Percentiles rank a stretch among this genome's conserved stretches.
Evolutionary conservation across 116 monocot species (phyloP).

Genomic region (Iris pallida): DNA sequence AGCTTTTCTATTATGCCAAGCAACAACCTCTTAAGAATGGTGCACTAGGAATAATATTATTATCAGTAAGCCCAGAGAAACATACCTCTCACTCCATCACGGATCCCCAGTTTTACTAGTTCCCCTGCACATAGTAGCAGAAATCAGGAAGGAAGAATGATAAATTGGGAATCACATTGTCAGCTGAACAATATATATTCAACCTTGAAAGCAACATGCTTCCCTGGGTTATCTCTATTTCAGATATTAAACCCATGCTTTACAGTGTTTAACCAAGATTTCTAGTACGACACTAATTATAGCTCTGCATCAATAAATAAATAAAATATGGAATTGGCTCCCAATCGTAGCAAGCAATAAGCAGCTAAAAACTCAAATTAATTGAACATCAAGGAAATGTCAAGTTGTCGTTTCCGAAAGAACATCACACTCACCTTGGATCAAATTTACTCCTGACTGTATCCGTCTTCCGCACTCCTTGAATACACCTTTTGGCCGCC

Average conservation of each 20-base stretch:
- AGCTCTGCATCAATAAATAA: too few relatives aligned
- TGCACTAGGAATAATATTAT: too few relatives aligned
- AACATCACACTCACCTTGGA: conserved; percentile 53
- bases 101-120: conserved; percentile 68
- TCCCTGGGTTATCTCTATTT: too few relatives aligned
- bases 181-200: neutral
- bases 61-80: neutral
- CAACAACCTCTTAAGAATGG: too few relatives aligned
- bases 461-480: conserved; percentile 91
- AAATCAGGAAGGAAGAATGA: conserved; percentile 6
- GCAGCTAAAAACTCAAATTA: neutral
- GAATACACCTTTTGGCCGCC: conserved; percentile 90
- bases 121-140: conserved; percentile 59
- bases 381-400: neutral
- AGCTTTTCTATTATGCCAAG: too few relatives aligned
- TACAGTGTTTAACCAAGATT: too few relatives aligned
- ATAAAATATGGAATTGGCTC: neutral
- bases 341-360: neutral
- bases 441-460: conserved; percentile 75
- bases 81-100: conserved; percentile 56
- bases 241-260: too few relatives aligned
- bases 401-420: neutral
- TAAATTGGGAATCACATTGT: too few relatives aligned
- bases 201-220: neutral
- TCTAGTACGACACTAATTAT: too few relatives aligned